These are phyloP conservation scores for Conidiobolus incongruus DNA, from an alignment of 371 early-diverging fungal genomes.

Conservation along the genomic window DNA sequence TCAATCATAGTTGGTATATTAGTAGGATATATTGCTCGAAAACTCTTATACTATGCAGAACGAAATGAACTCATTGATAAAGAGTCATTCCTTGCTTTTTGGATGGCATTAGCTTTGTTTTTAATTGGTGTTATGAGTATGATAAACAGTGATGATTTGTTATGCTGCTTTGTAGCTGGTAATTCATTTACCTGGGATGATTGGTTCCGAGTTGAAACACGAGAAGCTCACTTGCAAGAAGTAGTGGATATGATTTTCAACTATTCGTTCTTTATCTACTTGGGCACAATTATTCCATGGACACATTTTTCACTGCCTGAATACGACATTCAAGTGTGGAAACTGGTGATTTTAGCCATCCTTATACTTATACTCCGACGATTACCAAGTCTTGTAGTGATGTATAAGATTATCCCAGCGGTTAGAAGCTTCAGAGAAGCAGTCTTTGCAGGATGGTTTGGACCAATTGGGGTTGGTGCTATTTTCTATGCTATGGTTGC, in stretches of 20 bases:
- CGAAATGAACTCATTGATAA: no score
- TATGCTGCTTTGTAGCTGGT: no score
- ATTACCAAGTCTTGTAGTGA: constrained; percentile 41
- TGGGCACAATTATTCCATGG: constrained; percentile 80
- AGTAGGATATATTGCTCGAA: no score
- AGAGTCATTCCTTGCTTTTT: no score
- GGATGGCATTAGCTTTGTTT: no score
- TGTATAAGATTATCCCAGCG: constrained; percentile 44
- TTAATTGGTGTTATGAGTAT: no score
- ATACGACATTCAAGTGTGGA: constrained; percentile 35
- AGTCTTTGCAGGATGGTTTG: constrained; percentile 90
- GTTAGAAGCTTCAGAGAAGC: constrained; percentile 57
- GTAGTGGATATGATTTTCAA: constrained; percentile 76
- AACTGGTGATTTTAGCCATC: constrained; percentile 38
- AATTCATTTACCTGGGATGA: no score
- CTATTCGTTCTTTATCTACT: constrained; percentile 72
- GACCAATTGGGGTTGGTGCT: constrained; percentile 87
- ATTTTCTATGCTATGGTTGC: constrained; percentile 49
- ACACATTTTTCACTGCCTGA: constrained; percentile 26
- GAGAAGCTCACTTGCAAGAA: no score
- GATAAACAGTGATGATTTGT: no score
- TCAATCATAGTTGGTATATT: no score
- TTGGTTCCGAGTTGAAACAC: no score
- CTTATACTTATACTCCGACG: constrained; percentile 62
- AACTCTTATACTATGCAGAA: no score